Percentiles rank a stretch among this genome's conserved stretches.
Conservation (phyloP, 2,329 filamentous ascomycete species). For the Fusarium vanettenii region DNA sequence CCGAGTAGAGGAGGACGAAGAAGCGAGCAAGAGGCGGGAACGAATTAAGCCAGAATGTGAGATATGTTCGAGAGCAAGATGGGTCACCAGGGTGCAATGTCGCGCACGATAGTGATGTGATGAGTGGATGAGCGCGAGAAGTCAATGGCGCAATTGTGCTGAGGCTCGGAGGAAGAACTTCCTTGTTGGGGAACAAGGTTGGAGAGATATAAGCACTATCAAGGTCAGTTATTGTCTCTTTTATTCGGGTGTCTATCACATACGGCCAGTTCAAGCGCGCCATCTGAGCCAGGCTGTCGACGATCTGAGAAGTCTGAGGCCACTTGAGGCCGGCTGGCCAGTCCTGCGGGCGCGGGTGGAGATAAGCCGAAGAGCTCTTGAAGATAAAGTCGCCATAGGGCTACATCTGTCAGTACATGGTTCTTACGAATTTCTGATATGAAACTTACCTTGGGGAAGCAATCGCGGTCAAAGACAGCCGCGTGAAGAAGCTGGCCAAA, state of each 20-base stretch:
- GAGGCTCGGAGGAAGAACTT: constrained; percentile 74
- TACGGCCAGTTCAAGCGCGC: constrained; percentile 86
- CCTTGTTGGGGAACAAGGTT: constrained; percentile 82
- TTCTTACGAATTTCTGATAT: neutral
- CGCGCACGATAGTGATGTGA: constrained; percentile 87
- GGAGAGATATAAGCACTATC: constrained; percentile 81
- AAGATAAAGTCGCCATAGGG: constrained; percentile 66
- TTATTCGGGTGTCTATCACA: constrained; percentile 47
- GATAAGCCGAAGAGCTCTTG: constrained; percentile 81
- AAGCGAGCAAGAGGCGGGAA: constrained; percentile 84
- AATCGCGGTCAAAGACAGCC: constrained; percentile 81
- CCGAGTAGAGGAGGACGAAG: constrained; percentile 79
- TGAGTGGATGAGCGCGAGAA: constrained; percentile 86
- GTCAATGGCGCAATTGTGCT: constrained; percentile 79
- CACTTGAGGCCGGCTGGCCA: constrained; percentile 76
- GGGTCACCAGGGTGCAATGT: constrained; percentile 89
- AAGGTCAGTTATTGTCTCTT: constrained; percentile 5
- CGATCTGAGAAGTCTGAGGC: constrained; percentile 80
- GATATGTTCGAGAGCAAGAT: constrained; percentile 86
- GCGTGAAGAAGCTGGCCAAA: constrained; percentile 82
- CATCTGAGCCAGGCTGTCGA: constrained; percentile 85
- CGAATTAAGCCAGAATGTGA: constrained; percentile 87
- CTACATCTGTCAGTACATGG: constrained; percentile 22
- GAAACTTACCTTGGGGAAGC: constrained; percentile 69
- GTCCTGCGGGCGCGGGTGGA: constrained; percentile 76